Percentiles rank a stretch among this genome's conserved stretches.
Evolutionary conservation across 2,329 filamentous ascomycete species (phyloP).

Genomic region (Claviceps sp.): DNA sequence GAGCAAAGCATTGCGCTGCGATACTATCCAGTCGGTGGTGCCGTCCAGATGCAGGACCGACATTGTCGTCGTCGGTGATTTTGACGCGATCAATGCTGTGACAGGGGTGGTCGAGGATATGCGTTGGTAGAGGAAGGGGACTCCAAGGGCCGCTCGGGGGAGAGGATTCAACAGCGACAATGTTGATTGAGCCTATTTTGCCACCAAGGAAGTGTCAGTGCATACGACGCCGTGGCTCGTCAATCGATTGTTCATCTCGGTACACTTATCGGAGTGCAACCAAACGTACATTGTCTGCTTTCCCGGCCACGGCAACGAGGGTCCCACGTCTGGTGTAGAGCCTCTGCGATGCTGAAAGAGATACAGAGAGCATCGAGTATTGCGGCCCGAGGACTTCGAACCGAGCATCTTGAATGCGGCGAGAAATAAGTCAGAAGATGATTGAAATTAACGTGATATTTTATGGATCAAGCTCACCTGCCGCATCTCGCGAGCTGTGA

Average conservation of each 20-base stretch:
- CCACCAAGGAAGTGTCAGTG: neutral
- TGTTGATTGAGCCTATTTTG: conserved; percentile 64
- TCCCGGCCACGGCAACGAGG: conserved; percentile 77
- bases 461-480: conserved; percentile 27
- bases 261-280: neutral
- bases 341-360: conserved; percentile 81
- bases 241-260: neutral
- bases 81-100: conserved; percentile 78
- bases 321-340: conserved; percentile 88
- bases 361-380: conserved; percentile 87
- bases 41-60: conserved; percentile 82
- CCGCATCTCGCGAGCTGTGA: conserved; percentile 31
- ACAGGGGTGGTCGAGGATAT: conserved; percentile 79
- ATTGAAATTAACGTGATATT: neutral
- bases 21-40: conserved; percentile 86
- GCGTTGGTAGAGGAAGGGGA: conserved; percentile 91
- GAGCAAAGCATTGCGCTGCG: conserved; percentile 76
- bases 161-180: conserved; percentile 78
- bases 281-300: conserved; percentile 83
- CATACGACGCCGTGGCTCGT: neutral
- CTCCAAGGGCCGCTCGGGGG: conserved; percentile 63
- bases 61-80: conserved; percentile 75
- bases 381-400: conserved; percentile 90
- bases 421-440: neutral
- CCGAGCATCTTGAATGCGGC: conserved; percentile 58